A percentile compares a stretch with the other conserved stretches of the same genome.
Evolutionary conservation across 2,329 filamentous ascomycete species (phyloP).

Genomic region (Trichophyton rubrum): DNA sequence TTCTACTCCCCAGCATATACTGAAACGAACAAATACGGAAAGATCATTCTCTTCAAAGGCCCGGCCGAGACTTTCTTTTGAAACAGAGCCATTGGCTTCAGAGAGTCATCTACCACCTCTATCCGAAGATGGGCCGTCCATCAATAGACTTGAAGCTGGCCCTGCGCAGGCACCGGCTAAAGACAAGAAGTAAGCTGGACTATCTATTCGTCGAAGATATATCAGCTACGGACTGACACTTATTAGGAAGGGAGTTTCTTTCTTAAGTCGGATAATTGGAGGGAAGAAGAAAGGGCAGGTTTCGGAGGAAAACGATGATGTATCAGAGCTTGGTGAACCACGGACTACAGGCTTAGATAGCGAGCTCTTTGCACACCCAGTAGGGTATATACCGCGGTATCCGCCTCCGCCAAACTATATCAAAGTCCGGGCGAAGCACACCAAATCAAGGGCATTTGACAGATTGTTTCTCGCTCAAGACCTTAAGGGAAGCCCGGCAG

Average conservation of each 20-base stretch:
- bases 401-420: constrained; percentile 88
- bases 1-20: constrained; percentile 37
- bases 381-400: constrained; percentile 73
- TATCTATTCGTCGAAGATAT: neutral
- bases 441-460: constrained; percentile 70
- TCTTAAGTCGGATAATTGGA: constrained; percentile 72
- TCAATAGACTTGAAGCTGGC: constrained; percentile 6
- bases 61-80: constrained; percentile 29
- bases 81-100: constrained; percentile 29
- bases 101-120: constrained; percentile 23
- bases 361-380: constrained; percentile 64
- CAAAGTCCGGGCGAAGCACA: constrained; percentile 67
- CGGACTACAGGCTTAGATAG: constrained; percentile 73
- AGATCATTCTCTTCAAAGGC: constrained; percentile 40
- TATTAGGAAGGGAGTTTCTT: constrained; percentile 73
- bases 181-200: constrained; percentile 53
- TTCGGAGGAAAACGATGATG: constrained; percentile 44
- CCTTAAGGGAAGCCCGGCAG: constrained; percentile 43
- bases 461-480: constrained; percentile 87
- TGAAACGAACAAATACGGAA: constrained; percentile 55
- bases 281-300: constrained; percentile 56
- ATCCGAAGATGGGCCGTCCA: constrained; percentile 22
- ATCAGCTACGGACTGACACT: neutral
- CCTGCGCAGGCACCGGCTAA: constrained; percentile 29
- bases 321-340: constrained; percentile 56